Base-by-base conservation (phyloP, 108 stramenopile species). In the Skeletonema marinoi region DNA sequence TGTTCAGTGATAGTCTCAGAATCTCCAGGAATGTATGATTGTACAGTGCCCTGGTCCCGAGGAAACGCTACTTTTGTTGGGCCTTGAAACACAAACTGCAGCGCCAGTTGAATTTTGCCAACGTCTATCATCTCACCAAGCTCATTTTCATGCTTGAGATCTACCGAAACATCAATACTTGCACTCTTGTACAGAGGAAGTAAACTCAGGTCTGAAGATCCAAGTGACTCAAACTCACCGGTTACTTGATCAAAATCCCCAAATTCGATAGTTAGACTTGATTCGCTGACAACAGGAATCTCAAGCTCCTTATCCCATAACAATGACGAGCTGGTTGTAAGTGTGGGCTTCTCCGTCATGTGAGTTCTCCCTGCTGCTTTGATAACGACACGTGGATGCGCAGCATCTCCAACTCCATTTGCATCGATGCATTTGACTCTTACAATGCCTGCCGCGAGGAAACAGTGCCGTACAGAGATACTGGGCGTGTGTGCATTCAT, bases 231-330 rank as follows among this genome's bases (percentile, higher is more conserved):
- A 72, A 89, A 82, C 33, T 66, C 42, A 30, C 63, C 32, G 12
- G 77, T 64, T 12, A 91, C 35, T 21, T 74, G 51, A 31, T 90
- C 87, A 59, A 89, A 78, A 38, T 92, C 88, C 71, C 83, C 80
- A 75, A 75, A 89, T 61, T 93, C 90, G 56, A 95, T 50, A 25
- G 62, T 31, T 19, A 93, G 59, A 29, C 63, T 64, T 71, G 84
- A 83, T 65, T 93, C 90, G 81, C 91, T 92, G 50, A 95, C 94
- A 33, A 95, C 76, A 44, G 88, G 79, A 58, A 93, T 41, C 19
- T 17, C 32, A 7, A 88, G 42, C 11, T 25, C 42, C 21, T 82
- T 66, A 51, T 75, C 31, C 89, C 92, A 89, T 30, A 38, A 33
- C 19, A 69, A 30, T 39, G 38, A 29, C 50, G 39, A 65, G 8